Evolutionary conservation across 2,329 filamentous ascomycete species (phyloP).

Genomic region (Phyllosticta paracitricarpa): DNA sequence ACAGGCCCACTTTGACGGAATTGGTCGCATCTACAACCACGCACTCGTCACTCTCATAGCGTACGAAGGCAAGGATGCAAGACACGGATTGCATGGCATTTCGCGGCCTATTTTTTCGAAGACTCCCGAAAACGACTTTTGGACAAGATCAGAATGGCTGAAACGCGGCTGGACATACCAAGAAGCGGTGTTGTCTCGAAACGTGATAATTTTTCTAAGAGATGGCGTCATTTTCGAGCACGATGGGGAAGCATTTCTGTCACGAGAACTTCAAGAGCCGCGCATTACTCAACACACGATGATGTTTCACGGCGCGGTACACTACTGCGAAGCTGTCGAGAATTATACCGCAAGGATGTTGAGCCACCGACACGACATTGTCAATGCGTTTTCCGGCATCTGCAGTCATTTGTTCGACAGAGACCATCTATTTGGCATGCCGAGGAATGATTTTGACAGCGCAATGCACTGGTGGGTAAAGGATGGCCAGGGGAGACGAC

Average conservation of each 20-base stretch:
- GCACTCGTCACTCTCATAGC: not conserved
- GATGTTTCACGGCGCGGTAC: not conserved
- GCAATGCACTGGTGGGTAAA: not conserved
- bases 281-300: not conserved
- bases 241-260: not conserved
- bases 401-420: not conserved
- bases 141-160: not conserved
- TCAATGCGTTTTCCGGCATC: not conserved
- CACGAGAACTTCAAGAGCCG: not conserved
- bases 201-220: slow-evolving; percentile 1
- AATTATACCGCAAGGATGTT: not conserved
- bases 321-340: not conserved
- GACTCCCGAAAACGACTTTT: not conserved
- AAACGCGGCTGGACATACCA: slow-evolving; percentile 10
- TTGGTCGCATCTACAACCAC: not conserved
- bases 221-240: not conserved
- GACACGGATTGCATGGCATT: not conserved
- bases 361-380: not conserved
- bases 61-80: not conserved
- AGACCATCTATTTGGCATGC: not conserved
- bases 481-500: not conserved
- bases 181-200: slow-evolving; percentile 6
- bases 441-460: not conserved
- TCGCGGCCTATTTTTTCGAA: not conserved
- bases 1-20: not conserved